Evolutionary conservation across 441 rosid genomes (phyloP).

Genomic region (California macrophylla): DNA sequence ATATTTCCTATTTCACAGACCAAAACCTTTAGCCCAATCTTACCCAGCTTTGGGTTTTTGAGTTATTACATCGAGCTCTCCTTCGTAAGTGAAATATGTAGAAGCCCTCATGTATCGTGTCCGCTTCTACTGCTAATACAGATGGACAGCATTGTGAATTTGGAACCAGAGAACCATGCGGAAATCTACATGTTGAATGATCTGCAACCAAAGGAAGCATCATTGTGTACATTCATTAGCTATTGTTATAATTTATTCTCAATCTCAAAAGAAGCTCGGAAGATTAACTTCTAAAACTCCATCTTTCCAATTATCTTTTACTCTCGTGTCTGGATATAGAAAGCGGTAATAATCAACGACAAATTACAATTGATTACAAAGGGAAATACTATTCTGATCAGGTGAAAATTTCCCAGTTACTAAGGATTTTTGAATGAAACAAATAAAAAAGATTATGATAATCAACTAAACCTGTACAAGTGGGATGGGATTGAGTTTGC

Average conservation of each 20-base stretch:
- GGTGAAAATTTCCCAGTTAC: conserved; percentile 8
- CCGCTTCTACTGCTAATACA: background rate
- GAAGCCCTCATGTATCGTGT: background rate
- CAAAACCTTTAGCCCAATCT: background rate
- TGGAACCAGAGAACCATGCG: background rate
- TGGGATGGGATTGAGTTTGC: conserved; percentile 14
- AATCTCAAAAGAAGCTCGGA: background rate
- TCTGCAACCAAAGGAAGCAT: background rate
- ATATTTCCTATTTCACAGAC: background rate
- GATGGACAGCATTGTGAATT: background rate
- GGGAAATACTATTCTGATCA: conserved; percentile 4
- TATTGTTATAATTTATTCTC: background rate
- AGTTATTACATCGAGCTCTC: too few species aligned
- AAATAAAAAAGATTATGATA: background rate
- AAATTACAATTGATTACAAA: background rate
- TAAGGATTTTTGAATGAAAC: conserved; percentile 9
- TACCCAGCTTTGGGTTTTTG: too few species aligned
- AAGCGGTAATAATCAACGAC: background rate
- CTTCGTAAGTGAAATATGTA: background rate
- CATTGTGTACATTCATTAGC: background rate
- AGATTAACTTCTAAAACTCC: background rate
- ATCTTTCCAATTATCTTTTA: background rate
- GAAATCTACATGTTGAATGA: background rate
- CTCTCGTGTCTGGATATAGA: background rate
- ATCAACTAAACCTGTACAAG: conserved; percentile 29